Conservation (phyloP, 345 rosid species). For the Aurinia saxatilis region DNA sequence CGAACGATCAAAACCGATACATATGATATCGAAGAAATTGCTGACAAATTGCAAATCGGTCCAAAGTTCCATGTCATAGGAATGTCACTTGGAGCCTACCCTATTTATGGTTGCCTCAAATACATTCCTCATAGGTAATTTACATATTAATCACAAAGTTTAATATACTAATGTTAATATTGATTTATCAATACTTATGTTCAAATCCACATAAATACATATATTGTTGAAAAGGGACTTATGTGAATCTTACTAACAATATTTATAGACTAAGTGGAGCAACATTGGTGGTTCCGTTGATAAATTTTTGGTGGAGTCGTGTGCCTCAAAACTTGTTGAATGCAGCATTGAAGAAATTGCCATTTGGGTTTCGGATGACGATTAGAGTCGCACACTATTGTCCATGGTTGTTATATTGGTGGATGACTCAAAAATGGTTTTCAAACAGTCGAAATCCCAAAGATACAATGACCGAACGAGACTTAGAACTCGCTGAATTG, state of each 20-base stretch:
- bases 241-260: background rate
- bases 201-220: too few species aligned
- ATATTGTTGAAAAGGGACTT: too few species aligned
- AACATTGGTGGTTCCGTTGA: slow-evolving; percentile 59
- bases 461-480: slow-evolving; percentile 34
- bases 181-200: too few species aligned
- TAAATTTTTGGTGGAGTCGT: slow-evolving; percentile 77
- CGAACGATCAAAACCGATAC: slow-evolving; percentile 67
- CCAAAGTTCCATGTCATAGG: slow-evolving; percentile 65
- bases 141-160: too few species aligned
- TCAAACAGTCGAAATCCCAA: slow-evolving; percentile 39
- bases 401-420: slow-evolving; percentile 80
- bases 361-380: slow-evolving; percentile 33
- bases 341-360: slow-evolving; percentile 33
- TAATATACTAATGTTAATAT: too few species aligned
- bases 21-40: slow-evolving; percentile 70
- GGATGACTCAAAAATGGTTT: slow-evolving; percentile 90
- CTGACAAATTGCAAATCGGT: slow-evolving; percentile 69
- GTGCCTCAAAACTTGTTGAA: slow-evolving; percentile 46
- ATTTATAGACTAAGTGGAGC: slow-evolving; percentile 51
- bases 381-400: slow-evolving; percentile 49
- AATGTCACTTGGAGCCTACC: slow-evolving; percentile 72
- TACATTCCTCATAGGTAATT: slow-evolving; percentile 65
- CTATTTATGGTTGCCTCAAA: slow-evolving; percentile 58
- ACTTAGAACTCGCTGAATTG: slow-evolving; percentile 34